Conservation (phyloP, 164 flowering plant genomes). For the Chimonanthus praecox region DNA sequence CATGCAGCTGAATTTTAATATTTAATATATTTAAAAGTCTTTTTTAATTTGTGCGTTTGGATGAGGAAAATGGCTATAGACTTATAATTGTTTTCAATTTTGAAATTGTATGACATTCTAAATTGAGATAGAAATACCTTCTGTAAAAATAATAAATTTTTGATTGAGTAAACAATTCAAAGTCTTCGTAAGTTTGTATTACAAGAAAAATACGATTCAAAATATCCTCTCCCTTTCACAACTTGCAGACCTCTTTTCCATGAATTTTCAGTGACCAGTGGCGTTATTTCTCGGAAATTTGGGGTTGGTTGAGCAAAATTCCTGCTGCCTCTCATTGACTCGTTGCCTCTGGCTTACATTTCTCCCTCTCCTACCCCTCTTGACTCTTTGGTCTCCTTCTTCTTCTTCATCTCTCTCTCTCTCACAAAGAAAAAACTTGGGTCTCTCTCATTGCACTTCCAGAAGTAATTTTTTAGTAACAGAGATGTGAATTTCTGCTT, state of each 20-base stretch:
- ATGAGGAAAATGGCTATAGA: no score
- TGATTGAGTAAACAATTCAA: no score
- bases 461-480: not conserved
- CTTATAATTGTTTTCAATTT: no score
- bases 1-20: no score
- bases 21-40: no score
- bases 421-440: not conserved
- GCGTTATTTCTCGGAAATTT: not conserved
- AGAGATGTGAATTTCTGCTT: not conserved
- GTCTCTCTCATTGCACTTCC: not conserved
- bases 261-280: not conserved
- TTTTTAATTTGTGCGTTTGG: no score
- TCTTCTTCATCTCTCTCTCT: not conserved
- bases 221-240: not conserved
- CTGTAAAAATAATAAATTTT: no score
- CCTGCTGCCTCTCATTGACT: conserved; percentile 44
- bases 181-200: no score
- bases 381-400: conserved; percentile 7
- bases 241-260: not conserved
- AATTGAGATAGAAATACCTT: no score
- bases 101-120: no score
- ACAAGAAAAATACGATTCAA: not conserved
- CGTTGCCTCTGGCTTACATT: conserved; percentile 13
- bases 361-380: not conserved
- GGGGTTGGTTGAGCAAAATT: conserved; percentile 29